These are phyloP conservation scores for Uronychia setigera DNA, from an alignment of 73 alveolate species.

Conservation along the genomic window DNA sequence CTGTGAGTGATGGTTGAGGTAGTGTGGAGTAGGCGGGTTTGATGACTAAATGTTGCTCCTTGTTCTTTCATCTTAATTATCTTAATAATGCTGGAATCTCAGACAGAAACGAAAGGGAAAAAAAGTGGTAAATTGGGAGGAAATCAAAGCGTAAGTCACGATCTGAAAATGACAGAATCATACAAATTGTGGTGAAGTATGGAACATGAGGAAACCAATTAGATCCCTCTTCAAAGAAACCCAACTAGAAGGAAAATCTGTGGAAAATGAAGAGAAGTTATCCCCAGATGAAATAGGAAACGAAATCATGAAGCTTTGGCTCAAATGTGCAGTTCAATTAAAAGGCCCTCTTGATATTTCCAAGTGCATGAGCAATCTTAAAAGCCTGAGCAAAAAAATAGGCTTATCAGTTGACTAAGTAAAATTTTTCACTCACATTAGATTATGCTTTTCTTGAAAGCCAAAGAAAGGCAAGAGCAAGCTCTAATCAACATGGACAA, in stretches of 20 bases:
- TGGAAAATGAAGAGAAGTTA: not conserved
- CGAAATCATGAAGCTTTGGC: not conserved
- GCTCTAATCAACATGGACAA: not conserved
- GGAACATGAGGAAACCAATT: not conserved
- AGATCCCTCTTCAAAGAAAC: not conserved
- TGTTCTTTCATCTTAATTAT: no score
- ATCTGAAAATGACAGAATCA: no score
- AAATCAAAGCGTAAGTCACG: no score
- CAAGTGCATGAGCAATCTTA: not conserved
- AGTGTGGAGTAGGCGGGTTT: no score
- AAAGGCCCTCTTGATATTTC: not conserved
- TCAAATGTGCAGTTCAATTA: not conserved
- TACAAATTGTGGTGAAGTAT: no score
- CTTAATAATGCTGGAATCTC: no score
- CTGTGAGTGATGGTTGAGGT: no score
- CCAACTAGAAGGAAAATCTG: not conserved
- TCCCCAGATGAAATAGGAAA: not conserved
- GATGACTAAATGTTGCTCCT: no score
- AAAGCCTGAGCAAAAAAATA: not conserved
- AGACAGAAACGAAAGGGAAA: no score
- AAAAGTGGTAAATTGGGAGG: no score
- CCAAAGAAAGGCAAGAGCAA: not conserved
- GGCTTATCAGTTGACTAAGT: not conserved
- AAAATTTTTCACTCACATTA: not conserved
- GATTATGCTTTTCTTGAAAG: not conserved